Conservation (phyloP, 73 alveolate genomes). For the Stentor coeruleus region DNA sequence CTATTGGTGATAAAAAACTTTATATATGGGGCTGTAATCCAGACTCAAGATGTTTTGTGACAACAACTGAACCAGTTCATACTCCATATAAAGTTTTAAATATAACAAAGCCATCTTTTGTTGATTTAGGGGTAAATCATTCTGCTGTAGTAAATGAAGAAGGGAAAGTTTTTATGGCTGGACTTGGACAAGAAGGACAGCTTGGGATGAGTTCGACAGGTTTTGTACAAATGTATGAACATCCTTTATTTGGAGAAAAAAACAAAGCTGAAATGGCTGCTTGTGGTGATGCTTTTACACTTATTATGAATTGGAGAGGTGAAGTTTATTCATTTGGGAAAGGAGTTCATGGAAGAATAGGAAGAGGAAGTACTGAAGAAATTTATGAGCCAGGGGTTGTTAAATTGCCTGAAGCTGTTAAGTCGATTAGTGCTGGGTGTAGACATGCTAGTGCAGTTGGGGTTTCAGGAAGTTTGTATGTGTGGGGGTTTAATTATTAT, state of each 20-base stretch:
- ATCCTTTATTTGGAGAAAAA: slow-evolving; percentile 33
- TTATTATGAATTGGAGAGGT: slow-evolving; percentile 33
- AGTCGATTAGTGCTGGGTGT: slow-evolving; percentile 61
- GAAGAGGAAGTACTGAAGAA: slow-evolving; percentile 40
- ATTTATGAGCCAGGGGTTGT: slow-evolving; percentile 32
- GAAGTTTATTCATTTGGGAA: slow-evolving; percentile 56
- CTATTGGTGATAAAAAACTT: slow-evolving; percentile 34
- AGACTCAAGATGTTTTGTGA: slow-evolving; percentile 39
- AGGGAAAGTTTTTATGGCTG: slow-evolving; percentile 81
- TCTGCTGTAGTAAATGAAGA: slow-evolving; percentile 79
- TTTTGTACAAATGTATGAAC: slow-evolving; percentile 28
- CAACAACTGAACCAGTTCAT: background rate
- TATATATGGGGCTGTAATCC: slow-evolving; percentile 59
- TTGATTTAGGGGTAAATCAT: slow-evolving; percentile 81
- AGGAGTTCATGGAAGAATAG: slow-evolving; percentile 57
- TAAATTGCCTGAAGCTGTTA: slow-evolving; percentile 17
- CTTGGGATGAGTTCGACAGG: slow-evolving; percentile 74
- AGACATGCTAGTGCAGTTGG: slow-evolving; percentile 72
- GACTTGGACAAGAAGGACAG: slow-evolving; percentile 85
- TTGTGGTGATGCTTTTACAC: slow-evolving; percentile 60
- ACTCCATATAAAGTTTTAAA: background rate
- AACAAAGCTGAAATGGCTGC: slow-evolving; percentile 47
- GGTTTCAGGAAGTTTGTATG: slow-evolving; percentile 42
- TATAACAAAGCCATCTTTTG: background rate
- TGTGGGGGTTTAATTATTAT: slow-evolving; percentile 84